phyloP scores from a whole-genome alignment of 139 green algal species.

The Yamagishiella unicocca region DNA sequence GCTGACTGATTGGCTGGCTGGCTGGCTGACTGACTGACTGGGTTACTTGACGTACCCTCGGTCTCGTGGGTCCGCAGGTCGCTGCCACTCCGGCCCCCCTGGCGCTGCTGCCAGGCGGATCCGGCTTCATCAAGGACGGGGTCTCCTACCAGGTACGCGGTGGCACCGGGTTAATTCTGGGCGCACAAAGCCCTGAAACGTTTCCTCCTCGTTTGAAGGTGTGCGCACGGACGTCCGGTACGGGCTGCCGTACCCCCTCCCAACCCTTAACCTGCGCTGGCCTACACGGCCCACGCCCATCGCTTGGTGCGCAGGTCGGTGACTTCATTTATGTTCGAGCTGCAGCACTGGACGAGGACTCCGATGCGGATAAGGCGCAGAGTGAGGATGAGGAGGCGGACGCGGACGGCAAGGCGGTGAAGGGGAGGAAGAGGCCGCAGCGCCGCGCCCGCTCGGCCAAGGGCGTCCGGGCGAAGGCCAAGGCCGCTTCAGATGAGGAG shows the following conservation, averaged over 20 bases:
- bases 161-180: no score
- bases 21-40: no score
- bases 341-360: conserved; percentile 27
- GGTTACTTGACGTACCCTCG: no score
- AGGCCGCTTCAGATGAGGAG: conserved; percentile 38
- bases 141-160: conserved; percentile 29
- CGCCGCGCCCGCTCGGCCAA: not conserved
- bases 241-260: no score
- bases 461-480: not conserved
- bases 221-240: no score
- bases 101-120: conserved; percentile 4
- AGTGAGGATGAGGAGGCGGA: conserved; percentile 41
- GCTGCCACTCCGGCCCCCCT: not conserved
- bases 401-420: conserved; percentile 5
- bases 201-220: no score
- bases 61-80: not conserved
- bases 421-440: conserved; percentile 17
- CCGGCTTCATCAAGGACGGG: conserved; percentile 29
- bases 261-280: no score
- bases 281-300: no score
- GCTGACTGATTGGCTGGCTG: no score
- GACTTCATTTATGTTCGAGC: conserved; percentile 88
- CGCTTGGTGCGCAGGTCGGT: conserved; percentile 45
- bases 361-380: conserved; percentile 32
- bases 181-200: no score